A percentile compares a stretch with the other conserved stretches of the same genome.
Evolutionary conservation across 805 yeast genomes (phyloP).

Genomic region (Saccharomycopsis guyanensis): DNA sequence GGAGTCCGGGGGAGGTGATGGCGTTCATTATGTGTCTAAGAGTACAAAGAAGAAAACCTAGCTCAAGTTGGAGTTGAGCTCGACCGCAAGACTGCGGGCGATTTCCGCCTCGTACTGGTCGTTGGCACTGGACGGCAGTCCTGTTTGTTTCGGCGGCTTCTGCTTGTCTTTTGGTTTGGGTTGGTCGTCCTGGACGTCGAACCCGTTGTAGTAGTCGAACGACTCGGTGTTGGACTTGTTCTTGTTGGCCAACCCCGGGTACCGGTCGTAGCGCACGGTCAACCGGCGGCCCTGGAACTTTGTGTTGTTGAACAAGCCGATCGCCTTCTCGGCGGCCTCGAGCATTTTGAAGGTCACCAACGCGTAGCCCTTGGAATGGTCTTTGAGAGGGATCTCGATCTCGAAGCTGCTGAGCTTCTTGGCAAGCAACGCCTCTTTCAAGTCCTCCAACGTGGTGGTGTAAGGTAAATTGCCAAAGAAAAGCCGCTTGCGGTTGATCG

Average conservation of each 20-base stretch:
- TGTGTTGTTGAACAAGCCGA: conserved; percentile 41
- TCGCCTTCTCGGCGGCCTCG: conserved; percentile 41
- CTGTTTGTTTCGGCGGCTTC: not conserved
- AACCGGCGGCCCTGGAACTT: conserved; percentile 53
- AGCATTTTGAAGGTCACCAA: conserved; percentile 45
- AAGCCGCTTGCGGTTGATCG: conserved; percentile 36
- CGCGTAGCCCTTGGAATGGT: conserved; percentile 56
- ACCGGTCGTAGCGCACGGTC: conserved; percentile 54
- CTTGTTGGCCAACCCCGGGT: conserved; percentile 29
- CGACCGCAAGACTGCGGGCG: conserved; percentile 1
- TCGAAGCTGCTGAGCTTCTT: conserved; percentile 14
- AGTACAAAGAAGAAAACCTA: too few relatives aligned
- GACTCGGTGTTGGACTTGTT: conserved; percentile 10
- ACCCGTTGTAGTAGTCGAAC: conserved; percentile 7
- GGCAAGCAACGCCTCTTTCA: conserved; percentile 18
- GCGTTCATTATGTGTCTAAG: too few relatives aligned
- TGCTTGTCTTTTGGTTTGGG: not conserved
- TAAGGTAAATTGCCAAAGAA: conserved; percentile 55
- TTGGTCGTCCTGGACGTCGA: not conserved
- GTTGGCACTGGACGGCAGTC: not conserved
- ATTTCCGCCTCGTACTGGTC: conserved; percentile 4
- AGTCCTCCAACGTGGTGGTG: conserved; percentile 31
- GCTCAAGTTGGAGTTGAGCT: not conserved
- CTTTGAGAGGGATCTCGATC: conserved; percentile 34
- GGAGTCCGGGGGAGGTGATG: too few relatives aligned